Evolutionary conservation across 2,329 filamentous ascomycete genomes (phyloP).

Genomic region (Cryphonectria japonica): DNA sequence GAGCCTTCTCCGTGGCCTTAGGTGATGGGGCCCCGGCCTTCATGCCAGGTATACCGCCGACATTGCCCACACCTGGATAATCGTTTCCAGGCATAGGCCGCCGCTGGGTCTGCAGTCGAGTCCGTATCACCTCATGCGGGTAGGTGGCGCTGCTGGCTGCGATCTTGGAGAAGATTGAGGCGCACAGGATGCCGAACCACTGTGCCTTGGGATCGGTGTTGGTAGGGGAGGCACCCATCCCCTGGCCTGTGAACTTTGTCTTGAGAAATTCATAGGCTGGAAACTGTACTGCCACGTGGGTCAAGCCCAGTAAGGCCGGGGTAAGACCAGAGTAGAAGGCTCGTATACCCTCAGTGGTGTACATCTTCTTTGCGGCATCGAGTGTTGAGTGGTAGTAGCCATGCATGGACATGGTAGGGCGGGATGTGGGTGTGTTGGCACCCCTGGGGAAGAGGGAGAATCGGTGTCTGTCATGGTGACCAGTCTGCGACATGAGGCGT

Average conservation of each 20-base stretch:
- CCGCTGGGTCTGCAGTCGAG: constrained; percentile 90
- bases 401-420: constrained; percentile 52
- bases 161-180: constrained; percentile 92
- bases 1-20: constrained; percentile 33
- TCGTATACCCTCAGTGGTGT: constrained; percentile 79
- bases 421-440: constrained; percentile 57
- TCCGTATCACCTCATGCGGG: constrained; percentile 94
- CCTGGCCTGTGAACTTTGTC: constrained; percentile 83
- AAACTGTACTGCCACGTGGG: constrained; percentile 96
- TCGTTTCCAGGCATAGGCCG: constrained; percentile 64
- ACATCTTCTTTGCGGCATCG: constrained; percentile 96
- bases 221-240: constrained; percentile 73
- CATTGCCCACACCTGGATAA: constrained; percentile 48
- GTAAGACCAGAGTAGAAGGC: constrained; percentile 96
- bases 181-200: constrained; percentile 81
- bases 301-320: constrained; percentile 86
- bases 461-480: constrained; percentile 48
- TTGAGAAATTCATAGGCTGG: constrained; percentile 95
- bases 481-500: constrained; percentile 89
- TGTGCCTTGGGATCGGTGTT: constrained; percentile 64
- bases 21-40: constrained; percentile 38
- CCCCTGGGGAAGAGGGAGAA: constrained; percentile 53
- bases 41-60: constrained; percentile 49
- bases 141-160: constrained; percentile 95
- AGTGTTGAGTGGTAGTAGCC: constrained; percentile 92